Evolutionary conservation across 352 stramenopile species (phyloP).

Genomic region (Phytopythium aichiense): DNA sequence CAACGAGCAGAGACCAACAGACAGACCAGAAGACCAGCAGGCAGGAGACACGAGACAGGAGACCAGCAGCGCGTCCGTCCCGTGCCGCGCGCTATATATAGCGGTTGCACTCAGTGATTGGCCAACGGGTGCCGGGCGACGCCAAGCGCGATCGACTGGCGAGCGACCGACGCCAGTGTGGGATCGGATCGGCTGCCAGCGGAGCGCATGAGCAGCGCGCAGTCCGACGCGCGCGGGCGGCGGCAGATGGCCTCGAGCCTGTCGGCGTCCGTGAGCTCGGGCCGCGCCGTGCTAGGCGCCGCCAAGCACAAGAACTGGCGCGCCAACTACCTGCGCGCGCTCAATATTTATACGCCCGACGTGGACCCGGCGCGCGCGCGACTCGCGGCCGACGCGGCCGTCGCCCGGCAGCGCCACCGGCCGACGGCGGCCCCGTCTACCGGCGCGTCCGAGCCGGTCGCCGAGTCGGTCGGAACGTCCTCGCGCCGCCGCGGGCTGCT

Average conservation of each 20-base stretch:
- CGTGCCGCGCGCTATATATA: no score
- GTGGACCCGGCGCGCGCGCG: constrained; percentile 14
- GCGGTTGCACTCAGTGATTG: no score
- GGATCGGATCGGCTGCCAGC: no score
- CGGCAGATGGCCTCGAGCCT: constrained; percentile 3
- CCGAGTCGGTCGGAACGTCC: not conserved
- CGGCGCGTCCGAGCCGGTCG: not conserved
- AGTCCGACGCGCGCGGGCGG: not conserved
- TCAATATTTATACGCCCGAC: constrained; percentile 68
- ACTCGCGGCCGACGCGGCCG: constrained; percentile 10
- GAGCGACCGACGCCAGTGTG: no score
- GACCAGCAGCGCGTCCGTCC: no score
- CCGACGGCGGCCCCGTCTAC: not conserved
- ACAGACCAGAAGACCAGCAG: no score
- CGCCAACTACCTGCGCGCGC: constrained; percentile 69
- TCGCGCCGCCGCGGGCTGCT: not conserved
- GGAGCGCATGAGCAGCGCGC: constrained; percentile 1
- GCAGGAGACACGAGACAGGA: no score
- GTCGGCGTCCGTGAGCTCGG: constrained; percentile 13
- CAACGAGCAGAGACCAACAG: no score
- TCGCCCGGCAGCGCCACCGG: not conserved
- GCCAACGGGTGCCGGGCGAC: no score
- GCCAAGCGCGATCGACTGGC: no score
- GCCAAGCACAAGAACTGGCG: constrained; percentile 63
- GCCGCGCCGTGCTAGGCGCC: constrained; percentile 17